These are phyloP conservation scores for Aspergillus texensis DNA, from an alignment of 2,329 filamentous ascomycete genomes.

Conservation along the genomic window DNA sequence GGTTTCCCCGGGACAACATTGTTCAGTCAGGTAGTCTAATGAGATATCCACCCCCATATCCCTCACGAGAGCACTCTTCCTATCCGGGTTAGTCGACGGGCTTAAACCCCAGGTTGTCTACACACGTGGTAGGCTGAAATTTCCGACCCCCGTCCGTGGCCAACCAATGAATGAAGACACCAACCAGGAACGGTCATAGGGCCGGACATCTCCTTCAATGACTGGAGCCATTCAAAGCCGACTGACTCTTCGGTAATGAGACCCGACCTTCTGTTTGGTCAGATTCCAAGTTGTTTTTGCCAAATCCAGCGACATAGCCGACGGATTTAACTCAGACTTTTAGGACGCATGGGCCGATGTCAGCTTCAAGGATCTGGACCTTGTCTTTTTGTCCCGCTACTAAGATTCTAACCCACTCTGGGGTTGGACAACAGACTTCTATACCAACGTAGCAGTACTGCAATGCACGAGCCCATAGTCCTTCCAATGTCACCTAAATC, in stretches of 20 bases:
- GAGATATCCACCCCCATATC: not conserved
- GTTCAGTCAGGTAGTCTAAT: no score
- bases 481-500: conserved; percentile 3
- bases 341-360: conserved; percentile 3
- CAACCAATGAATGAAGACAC: not conserved
- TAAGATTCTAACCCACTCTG: not conserved
- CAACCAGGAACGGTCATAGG: conserved; percentile 8
- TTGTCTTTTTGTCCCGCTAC: not conserved
- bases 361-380: conserved; percentile 3
- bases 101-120: not conserved
- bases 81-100: not conserved
- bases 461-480: not conserved
- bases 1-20: not conserved
- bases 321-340: not conserved
- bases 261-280: conserved; percentile 32
- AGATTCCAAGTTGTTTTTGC: not conserved
- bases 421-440: not conserved
- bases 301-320: conserved; percentile 2
- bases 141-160: conserved; percentile 10
- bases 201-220: not conserved
- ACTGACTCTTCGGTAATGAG: conserved; percentile 15
- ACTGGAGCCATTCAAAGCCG: conserved; percentile 4
- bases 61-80: not conserved
- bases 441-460: not conserved
- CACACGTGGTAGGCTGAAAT: conserved; percentile 18